Percentiles rank a stretch among this genome's conserved stretches.
These are phyloP conservation scores for Populus tremula DNA, from an alignment of 345 rosid genomes.

Conservation along the genomic window DNA sequence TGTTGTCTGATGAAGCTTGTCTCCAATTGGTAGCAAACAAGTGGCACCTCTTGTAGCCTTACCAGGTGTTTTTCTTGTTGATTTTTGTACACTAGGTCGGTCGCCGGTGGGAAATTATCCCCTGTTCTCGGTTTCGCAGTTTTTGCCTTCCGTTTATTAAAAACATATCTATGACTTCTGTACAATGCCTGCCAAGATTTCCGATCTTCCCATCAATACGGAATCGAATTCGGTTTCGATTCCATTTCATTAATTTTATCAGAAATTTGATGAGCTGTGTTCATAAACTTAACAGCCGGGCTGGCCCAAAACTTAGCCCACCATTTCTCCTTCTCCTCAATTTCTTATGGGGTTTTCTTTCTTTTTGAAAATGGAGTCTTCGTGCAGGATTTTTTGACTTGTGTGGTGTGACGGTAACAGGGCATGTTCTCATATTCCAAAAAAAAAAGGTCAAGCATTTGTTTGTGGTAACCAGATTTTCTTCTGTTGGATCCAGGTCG, in stretches of 20 bases:
- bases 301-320: conserved; percentile 58
- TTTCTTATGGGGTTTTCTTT: conserved; percentile 64
- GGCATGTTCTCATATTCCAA: conserved; percentile 80
- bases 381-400: conserved; percentile 64
- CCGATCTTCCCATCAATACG: conserved; percentile 64
- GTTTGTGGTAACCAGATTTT: conserved; percentile 42
- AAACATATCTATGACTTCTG: no score
- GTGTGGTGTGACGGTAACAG: conserved; percentile 69
- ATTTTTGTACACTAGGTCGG: conserved; percentile 18
- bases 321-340: conserved; percentile 67
- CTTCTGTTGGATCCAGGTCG: conserved; percentile 6
- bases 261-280: conserved; percentile 58
- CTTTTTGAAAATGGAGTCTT: conserved; percentile 56
- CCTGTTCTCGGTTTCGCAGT: background rate
- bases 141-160: background rate
- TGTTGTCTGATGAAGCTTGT: background rate
- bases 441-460: conserved; percentile 57
- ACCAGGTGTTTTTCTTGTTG: background rate
- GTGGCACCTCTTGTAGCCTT: background rate
- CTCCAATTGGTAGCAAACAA: background rate
- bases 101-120: background rate
- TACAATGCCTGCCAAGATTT: conserved; percentile 58
- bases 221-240: conserved; percentile 51
- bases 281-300: conserved; percentile 66
- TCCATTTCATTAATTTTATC: conserved; percentile 60